These are phyloP conservation scores for Kurtzmaniella quercitrusa DNA, from an alignment of 1,139 yeast species.

Conservation along the genomic window DNA sequence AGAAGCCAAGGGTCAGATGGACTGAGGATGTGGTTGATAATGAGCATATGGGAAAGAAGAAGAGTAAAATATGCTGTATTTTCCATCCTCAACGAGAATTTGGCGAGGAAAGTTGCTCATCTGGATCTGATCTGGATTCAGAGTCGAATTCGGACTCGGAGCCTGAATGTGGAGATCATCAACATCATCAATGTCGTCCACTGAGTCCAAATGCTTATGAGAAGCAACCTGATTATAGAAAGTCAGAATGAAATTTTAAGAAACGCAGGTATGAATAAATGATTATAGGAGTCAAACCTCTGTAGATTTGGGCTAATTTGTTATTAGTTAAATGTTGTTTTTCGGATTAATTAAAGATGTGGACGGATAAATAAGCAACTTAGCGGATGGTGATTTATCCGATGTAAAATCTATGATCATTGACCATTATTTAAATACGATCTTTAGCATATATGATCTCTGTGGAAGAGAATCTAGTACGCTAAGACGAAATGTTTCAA, in stretches of 20 bases:
- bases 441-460: no score
- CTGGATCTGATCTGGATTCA: constrained; percentile 29
- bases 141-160: constrained; percentile 17
- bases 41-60: constrained; percentile 82
- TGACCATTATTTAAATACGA: no score
- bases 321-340: no score
- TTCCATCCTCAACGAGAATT: constrained; percentile 80
- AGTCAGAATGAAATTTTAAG: constrained; percentile 8
- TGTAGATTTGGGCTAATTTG: no score
- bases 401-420: no score
- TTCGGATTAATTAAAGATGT: no score
- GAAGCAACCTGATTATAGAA: constrained; percentile 60
- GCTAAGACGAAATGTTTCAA: no score
- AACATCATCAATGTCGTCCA: constrained; percentile 4
- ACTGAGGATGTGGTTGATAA: constrained; percentile 82
- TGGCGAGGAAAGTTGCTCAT: constrained; percentile 47
- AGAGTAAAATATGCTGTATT: constrained; percentile 92
- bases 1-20: constrained; percentile 62
- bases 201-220: constrained; percentile 68
- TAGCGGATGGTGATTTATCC: no score
- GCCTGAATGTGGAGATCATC: constrained; percentile 7
- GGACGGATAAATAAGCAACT: no score
- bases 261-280: neutral
- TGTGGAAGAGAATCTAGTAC: no score
- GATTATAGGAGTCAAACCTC: neutral